Evolutionary conservation across 176 grass and related monocot genomes (phyloP).

Genomic region (Juncus effusus): DNA sequence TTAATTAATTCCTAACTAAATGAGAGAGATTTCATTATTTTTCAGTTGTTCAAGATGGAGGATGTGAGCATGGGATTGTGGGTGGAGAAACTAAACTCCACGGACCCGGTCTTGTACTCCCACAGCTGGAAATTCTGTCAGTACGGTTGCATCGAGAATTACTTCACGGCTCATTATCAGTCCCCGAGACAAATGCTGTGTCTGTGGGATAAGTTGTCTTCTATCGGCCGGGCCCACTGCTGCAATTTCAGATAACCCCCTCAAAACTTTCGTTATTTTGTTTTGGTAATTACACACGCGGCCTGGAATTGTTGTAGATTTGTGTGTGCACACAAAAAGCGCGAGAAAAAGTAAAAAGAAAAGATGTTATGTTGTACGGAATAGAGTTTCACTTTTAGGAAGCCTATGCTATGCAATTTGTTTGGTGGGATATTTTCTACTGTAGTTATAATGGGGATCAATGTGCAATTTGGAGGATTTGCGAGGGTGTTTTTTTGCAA

Average conservation of each 20-base stretch:
- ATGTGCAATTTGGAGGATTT: constrained; percentile 12
- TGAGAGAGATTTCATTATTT: constrained; percentile 10
- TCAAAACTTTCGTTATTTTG: background rate
- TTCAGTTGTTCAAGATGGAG: constrained; percentile 96
- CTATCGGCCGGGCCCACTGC: constrained; percentile 54
- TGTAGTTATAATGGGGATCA: too few species aligned
- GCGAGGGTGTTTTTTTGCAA: constrained; percentile 31
- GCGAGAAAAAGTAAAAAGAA: background rate
- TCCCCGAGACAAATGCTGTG: constrained; percentile 86
- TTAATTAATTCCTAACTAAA: background rate
- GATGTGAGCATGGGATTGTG: constrained; percentile 95
- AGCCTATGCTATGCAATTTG: too few species aligned
- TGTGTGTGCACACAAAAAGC: background rate
- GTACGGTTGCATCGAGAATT: constrained; percentile 82
- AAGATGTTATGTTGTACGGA: too few species aligned
- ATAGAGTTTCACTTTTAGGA: too few species aligned
- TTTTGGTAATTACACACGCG: background rate
- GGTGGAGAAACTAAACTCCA: constrained; percentile 87
- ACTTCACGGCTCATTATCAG: constrained; percentile 93
- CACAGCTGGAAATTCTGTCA: constrained; percentile 97
- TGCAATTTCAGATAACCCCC: constrained; percentile 74
- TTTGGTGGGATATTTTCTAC: too few species aligned
- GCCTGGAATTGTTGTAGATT: constrained; percentile 7
- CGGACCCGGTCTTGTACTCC: constrained; percentile 62
- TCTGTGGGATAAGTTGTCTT: constrained; percentile 74